phyloP scores from a whole-genome alignment of 1,284 basidiomycete species.

The Erythrobasidium hasegawianum region DNA sequence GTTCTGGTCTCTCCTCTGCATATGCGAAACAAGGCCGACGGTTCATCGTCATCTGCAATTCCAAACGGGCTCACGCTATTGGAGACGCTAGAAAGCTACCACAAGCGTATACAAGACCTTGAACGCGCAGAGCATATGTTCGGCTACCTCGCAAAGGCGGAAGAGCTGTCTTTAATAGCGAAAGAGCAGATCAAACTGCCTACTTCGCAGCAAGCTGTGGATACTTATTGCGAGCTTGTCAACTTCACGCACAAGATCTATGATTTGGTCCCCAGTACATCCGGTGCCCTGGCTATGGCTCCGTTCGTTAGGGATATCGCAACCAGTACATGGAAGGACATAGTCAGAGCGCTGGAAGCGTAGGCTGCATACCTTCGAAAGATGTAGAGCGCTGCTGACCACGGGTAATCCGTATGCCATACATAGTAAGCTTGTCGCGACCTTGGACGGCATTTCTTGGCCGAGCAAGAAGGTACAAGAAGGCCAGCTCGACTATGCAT shows the following conservation, averaged over 20 bases:
- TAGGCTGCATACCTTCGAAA: not conserved
- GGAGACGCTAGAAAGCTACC: constrained; percentile 72
- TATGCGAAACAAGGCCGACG: not conserved
- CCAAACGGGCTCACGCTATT: constrained; percentile 57
- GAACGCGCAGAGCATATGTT: constrained; percentile 71
- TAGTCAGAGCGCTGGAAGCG: constrained; percentile 15
- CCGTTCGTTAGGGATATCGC: constrained; percentile 24
- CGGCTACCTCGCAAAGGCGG: constrained; percentile 64
- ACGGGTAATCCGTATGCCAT: too few relatives aligned
- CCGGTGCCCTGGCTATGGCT: not conserved
- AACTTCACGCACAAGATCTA: constrained; percentile 36
- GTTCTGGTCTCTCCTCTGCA: constrained; percentile 22
- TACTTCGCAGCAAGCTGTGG: constrained; percentile 32
- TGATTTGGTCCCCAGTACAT: constrained; percentile 2
- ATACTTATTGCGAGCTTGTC: constrained; percentile 40
- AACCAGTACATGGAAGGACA: not conserved
- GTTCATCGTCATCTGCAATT: constrained; percentile 1
- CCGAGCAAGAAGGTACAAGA: constrained; percentile 58
- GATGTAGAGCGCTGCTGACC: not conserved
- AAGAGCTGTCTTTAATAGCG: constrained; percentile 63
- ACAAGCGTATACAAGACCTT: constrained; percentile 67
- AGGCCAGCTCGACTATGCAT: constrained; percentile 51
- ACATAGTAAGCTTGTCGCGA: constrained; percentile 59
- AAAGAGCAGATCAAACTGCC: constrained; percentile 28
- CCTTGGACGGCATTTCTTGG: constrained; percentile 73